These are phyloP conservation scores for Cercospora brassicicola DNA, from an alignment of 2,329 filamentous ascomycete genomes.

Conservation along the genomic window DNA sequence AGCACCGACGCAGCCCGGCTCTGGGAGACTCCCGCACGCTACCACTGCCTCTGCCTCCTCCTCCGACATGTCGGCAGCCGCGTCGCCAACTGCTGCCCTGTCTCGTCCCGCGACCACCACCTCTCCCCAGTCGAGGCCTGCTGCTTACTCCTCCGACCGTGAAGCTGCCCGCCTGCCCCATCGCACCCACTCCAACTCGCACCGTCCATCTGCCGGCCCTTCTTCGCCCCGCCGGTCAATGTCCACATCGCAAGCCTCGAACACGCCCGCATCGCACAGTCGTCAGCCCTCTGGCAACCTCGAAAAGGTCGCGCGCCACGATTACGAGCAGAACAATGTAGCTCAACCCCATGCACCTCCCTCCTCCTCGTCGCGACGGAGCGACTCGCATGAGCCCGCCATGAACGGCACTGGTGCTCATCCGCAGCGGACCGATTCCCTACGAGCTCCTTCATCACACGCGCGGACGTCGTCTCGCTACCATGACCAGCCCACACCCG, in stretches of 20 bases:
- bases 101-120: conserved; percentile 53
- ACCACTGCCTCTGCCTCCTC: not conserved
- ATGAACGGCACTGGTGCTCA: conserved; percentile 42
- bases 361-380: conserved; percentile 56
- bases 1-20: not conserved
- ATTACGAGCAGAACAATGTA: conserved; percentile 72
- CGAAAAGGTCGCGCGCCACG: conserved; percentile 61
- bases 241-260: conserved; percentile 37
- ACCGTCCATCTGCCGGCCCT: conserved; percentile 33
- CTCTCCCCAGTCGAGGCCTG: conserved; percentile 43
- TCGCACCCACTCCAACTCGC: conserved; percentile 41
- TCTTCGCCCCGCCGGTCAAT: conserved; percentile 41
- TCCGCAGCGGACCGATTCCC: conserved; percentile 52
- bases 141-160: conserved; percentile 36
- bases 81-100: conserved; percentile 46
- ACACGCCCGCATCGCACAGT: conserved; percentile 32
- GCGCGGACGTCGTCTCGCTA: conserved; percentile 44
- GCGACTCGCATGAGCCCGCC: conserved; percentile 53
- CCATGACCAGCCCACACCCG: conserved; percentile 43
- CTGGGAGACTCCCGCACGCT: not conserved
- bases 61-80: conserved; percentile 46
- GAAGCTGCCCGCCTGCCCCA: conserved; percentile 45
- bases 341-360: conserved; percentile 48
- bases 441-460: conserved; percentile 45
- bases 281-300: conserved; percentile 51